Conservation (phyloP, 768 basidiomycete species). For the Tylopilus vinaceipallidus region DNA sequence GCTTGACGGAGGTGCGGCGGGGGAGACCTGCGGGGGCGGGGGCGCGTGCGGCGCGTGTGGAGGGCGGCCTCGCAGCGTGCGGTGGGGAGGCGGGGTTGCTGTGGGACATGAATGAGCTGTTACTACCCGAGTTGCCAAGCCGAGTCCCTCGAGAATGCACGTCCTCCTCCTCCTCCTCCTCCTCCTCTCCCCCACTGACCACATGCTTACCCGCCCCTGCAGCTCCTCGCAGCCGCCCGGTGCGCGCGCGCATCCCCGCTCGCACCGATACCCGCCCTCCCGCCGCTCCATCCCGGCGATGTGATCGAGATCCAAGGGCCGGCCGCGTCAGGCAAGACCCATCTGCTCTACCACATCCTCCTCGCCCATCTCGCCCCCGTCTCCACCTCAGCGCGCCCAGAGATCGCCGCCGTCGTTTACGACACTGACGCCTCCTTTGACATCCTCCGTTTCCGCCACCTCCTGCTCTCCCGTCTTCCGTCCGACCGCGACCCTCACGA, state of each 20-base stretch:
- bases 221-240: conserved; percentile 47
- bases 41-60: conserved; percentile 59
- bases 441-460: conserved; percentile 47
- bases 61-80: conserved; percentile 41
- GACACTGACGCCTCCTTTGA: conserved; percentile 73
- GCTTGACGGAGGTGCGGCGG: conserved; percentile 52
- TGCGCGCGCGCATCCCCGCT: conserved; percentile 32
- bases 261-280: conserved; percentile 14
- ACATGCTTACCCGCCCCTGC: conserved; percentile 10
- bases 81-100: conserved; percentile 43
- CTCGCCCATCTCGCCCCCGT: conserved; percentile 56
- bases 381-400: conserved; percentile 34
- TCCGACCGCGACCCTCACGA: conserved; percentile 22
- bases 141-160: conserved; percentile 36
- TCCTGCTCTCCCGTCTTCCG: conserved; percentile 46
- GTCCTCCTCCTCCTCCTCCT: conserved; percentile 9
- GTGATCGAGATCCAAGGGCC: conserved; percentile 77
- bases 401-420: conserved; percentile 61
- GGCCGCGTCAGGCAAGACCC: conserved; percentile 73
- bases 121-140: no score
- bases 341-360: conserved; percentile 67
- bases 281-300: conserved; percentile 50
- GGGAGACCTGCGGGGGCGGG: conserved; percentile 45
- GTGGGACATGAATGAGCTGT: no score
- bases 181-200: no score